Percentiles rank a stretch among this genome's conserved stretches.
Conservation (phyloP, 2,329 filamentous ascomycete species). For the Juglanconis juglandina region DNA sequence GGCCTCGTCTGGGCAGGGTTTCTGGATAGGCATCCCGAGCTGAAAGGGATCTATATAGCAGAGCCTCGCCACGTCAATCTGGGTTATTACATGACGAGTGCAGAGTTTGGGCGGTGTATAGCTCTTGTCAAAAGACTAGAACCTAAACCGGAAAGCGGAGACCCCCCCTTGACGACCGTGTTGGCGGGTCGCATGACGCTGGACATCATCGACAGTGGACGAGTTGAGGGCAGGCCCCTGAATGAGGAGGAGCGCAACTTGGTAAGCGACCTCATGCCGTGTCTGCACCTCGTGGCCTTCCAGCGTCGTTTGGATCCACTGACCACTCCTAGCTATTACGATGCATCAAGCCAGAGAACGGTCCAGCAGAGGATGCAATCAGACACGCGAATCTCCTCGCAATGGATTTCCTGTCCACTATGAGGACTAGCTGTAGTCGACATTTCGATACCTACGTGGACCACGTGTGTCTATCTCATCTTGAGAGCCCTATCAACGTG, state of each 20-base stretch:
- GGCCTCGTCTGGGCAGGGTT: conserved; percentile 11
- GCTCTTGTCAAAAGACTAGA: conserved; percentile 3
- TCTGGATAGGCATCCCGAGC: not conserved
- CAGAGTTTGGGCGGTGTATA: conserved; percentile 8
- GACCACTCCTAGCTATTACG: conserved; percentile 1
- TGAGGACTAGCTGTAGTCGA: conserved; percentile 1
- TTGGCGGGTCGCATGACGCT: conserved; percentile 11
- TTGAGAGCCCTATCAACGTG: conserved; percentile 16
- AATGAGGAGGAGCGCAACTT: conserved; percentile 1
- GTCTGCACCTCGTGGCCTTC: not conserved
- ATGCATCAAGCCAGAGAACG: conserved; percentile 12
- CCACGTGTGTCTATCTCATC: not conserved
- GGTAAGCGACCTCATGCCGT: not conserved
- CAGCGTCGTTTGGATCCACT: not conserved
- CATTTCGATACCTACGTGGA: conserved; percentile 13
- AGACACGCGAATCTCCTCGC: conserved; percentile 11
- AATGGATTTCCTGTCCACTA: conserved; percentile 15
- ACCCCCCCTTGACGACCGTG: conserved; percentile 11
- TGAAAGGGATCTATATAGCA: conserved; percentile 15
- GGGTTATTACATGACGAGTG: conserved; percentile 16
- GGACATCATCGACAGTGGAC: conserved; percentile 1
- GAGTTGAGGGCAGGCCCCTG: not conserved
- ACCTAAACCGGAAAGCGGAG: not conserved
- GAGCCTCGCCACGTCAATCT: conserved; percentile 17
- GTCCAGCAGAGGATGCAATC: conserved; percentile 6